A percentile compares a stretch with the other conserved stretches of the same genome.
Conservation (phyloP, 2,329 filamentous ascomycete species). For the Parasarocladium wereldwijsianum region DNA sequence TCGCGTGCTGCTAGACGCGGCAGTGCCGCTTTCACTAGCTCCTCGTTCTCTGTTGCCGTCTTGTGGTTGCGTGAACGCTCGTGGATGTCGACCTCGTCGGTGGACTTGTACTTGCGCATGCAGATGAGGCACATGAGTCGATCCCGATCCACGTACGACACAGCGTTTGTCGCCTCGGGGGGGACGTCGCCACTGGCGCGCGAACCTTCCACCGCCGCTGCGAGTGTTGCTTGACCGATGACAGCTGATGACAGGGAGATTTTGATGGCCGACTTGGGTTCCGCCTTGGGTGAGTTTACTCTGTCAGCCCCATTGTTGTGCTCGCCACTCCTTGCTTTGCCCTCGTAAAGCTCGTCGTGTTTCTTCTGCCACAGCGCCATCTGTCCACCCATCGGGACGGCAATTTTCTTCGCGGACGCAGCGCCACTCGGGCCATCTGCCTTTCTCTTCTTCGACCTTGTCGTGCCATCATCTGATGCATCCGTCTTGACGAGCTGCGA, state of each 20-base stretch:
- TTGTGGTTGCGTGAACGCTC: conserved; percentile 27
- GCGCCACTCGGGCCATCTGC: conserved; percentile 21
- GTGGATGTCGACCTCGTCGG: conserved; percentile 26
- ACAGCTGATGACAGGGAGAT: conserved; percentile 17
- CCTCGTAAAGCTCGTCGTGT: conserved; percentile 23
- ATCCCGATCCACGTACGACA: conserved; percentile 44
- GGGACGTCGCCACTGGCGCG: background rate
- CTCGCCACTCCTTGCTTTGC: background rate
- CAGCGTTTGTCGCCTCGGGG: conserved; percentile 5
- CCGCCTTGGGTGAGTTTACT: conserved; percentile 1
- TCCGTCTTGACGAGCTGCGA: conserved; percentile 17
- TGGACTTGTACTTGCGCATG: conserved; percentile 30
- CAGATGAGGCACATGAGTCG: conserved; percentile 30
- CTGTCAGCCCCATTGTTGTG: background rate
- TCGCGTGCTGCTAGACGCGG: conserved; percentile 23
- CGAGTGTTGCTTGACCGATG: conserved; percentile 5
- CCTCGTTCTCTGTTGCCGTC: conserved; percentile 22
- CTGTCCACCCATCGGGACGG: conserved; percentile 22
- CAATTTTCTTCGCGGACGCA: conserved; percentile 18
- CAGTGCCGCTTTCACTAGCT: conserved; percentile 33
- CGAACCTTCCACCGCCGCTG: background rate
- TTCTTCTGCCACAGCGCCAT: conserved; percentile 30
- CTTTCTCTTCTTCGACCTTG: conserved; percentile 39
- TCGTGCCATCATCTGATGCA: conserved; percentile 10
- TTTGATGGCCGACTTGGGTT: conserved; percentile 12